Evolutionary conservation across 768 basidiomycete genomes (phyloP), one percentile per base, ranked within the genome.

Genomic region (Naganishia onofrii): DNA sequence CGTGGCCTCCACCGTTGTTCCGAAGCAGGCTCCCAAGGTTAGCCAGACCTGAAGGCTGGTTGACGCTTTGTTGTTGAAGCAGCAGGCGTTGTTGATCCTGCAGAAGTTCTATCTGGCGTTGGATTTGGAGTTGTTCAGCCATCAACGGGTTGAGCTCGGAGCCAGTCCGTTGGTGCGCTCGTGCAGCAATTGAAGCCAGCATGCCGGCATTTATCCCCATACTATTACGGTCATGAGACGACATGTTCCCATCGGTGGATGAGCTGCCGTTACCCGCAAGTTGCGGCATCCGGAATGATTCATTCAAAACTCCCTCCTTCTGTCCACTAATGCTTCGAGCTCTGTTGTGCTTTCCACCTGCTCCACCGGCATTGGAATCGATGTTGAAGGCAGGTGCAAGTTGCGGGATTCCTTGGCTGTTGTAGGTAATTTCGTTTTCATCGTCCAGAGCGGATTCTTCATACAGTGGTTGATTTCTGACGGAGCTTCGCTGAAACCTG

Each of bases 331-430:
- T 77, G 73, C 46, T 70, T 34, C 52, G 23, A 12, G 44, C 55
- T n/a, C 53, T 31, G 42, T 34, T 28, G 55, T 54, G 42, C 26
- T 52, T 29, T 34, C 44, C 10, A 51, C 42, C 42, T 42, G 48
- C 54, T 34, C 64, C 69, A 31, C 46, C 66, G 21, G 34, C 28
- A 63, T 68, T 60, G 6, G 70, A 48, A 38, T 71, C 66, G 15
- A 68, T 66, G 15, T 67, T 68, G 23, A 80, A 78, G 84, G 84
- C 84, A n/a, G 92, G 92, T 13, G 92, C 91, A 46, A 94, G 86
- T 78, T 93, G 92, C 46, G 92, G 92, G 42, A 72, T 92, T 88
- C 54, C 91, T 89, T 32, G 89, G 86, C 19, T 90, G 74, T 42
- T 73, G 72, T 29, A 76, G 58, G 21, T 68, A 19, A 64, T 54